A percentile compares a stretch with the other conserved stretches of the same genome.
These are phyloP conservation scores for Podila epicladia DNA, from an alignment of 192 early-diverging fungal species.

Conservation along the genomic window DNA sequence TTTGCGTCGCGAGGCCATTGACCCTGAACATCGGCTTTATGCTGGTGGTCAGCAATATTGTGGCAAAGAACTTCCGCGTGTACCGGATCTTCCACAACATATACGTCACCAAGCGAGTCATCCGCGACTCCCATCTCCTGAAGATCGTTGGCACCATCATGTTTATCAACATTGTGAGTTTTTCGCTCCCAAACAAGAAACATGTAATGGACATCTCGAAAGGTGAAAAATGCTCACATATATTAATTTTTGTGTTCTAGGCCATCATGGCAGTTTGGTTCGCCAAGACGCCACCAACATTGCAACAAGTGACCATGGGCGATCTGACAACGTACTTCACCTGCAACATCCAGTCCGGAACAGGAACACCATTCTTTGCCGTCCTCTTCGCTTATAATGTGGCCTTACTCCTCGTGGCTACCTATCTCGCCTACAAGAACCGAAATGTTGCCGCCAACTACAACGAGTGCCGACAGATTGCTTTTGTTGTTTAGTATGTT, in stretches of 20 bases:
- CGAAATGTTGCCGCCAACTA: conserved; percentile 56
- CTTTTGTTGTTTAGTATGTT: conserved; percentile 62
- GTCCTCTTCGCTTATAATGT: conserved; percentile 54
- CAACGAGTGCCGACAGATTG: conserved; percentile 58
- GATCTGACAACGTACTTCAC: conserved; percentile 36
- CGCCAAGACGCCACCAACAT: conserved; percentile 20
- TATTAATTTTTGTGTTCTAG: conserved; percentile 17
- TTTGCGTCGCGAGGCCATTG: conserved; percentile 48
- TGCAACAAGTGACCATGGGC: conserved; percentile 16
- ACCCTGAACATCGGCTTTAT: conserved; percentile 51
- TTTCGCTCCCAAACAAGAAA: not conserved
- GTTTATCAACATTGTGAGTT: conserved; percentile 43
- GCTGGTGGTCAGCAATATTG: conserved; percentile 57
- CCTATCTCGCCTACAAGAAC: conserved; percentile 46
- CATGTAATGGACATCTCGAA: too few species aligned
- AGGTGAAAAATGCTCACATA: too few species aligned
- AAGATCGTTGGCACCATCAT: conserved; percentile 43
- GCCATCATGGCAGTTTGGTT: conserved; percentile 38
- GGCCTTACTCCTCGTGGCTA: conserved; percentile 23
- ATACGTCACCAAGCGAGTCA: conserved; percentile 43
- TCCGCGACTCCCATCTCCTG: conserved; percentile 41
- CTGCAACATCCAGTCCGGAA: conserved; percentile 7
- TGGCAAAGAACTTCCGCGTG: conserved; percentile 59
- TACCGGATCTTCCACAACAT: conserved; percentile 54
- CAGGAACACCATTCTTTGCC: conserved; percentile 21